phyloP scores from a whole-genome alignment of 371 early-diverging fungal genomes.

The Rhizopus sp. region DNA sequence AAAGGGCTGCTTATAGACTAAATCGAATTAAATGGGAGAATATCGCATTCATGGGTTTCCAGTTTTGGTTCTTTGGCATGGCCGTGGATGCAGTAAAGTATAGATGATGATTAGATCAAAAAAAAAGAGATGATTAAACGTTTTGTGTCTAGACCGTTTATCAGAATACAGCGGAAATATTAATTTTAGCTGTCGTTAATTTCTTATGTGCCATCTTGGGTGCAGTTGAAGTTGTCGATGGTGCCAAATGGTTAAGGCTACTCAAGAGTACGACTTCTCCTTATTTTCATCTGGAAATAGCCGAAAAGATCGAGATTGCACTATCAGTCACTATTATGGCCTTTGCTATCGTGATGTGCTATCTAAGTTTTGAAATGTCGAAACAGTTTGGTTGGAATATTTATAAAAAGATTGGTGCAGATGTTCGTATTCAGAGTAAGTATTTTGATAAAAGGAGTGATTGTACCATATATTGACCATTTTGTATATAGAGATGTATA shows the following conservation, averaged over 20 bases:
- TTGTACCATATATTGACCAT: neutral
- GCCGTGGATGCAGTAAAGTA: conserved; percentile 48
- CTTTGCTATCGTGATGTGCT: conserved; percentile 33
- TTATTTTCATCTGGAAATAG: conserved; percentile 27
- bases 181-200: conserved; percentile 47
- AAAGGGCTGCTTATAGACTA: conserved; percentile 21
- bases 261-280: conserved; percentile 22
- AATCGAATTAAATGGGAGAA: conserved; percentile 36
- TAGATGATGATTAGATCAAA: neutral
- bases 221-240: conserved; percentile 48
- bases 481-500: conserved; percentile 44
- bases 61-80: conserved; percentile 32
- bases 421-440: conserved; percentile 34
- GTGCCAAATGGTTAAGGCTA: conserved; percentile 40
- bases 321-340: conserved; percentile 35
- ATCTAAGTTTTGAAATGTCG: conserved; percentile 38
- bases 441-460: neutral
- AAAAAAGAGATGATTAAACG: neutral
- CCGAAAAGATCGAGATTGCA: conserved; percentile 46
- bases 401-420: conserved; percentile 42
- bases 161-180: conserved; percentile 47
- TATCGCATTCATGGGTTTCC: conserved; percentile 34
- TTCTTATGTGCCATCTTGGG: conserved; percentile 47
- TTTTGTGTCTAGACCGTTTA: conserved; percentile 37
- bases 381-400: conserved; percentile 44